A percentile compares a stretch with the other conserved stretches of the same genome.
Conservation (phyloP, 2,329 filamentous ascomycete species). For the Coleophoma cylindrospora region DNA sequence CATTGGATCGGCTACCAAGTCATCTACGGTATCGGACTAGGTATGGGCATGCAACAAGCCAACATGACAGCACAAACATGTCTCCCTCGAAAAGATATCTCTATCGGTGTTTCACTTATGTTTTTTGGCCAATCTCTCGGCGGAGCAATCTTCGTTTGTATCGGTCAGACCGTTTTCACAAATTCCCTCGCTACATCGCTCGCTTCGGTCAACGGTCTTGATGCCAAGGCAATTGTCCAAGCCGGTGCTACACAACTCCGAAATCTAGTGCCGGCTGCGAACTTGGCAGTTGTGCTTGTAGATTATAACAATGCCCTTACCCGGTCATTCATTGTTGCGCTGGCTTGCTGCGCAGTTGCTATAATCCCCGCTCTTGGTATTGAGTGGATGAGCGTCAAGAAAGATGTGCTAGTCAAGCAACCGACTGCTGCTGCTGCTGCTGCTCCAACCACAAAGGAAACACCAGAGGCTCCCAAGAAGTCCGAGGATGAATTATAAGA, state of each 20-base stretch:
- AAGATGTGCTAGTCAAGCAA: background rate
- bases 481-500: too few species aligned
- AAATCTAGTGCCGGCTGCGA: conserved; percentile 31
- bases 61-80: conserved; percentile 18
- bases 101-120: conserved; percentile 18
- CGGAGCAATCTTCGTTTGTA: conserved; percentile 17
- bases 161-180: conserved; percentile 23
- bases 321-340: conserved; percentile 46
- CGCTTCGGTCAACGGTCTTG: background rate
- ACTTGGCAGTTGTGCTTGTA: conserved; percentile 36
- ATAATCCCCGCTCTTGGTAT: conserved; percentile 42
- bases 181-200: conserved; percentile 17
- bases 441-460: too few species aligned
- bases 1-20: conserved; percentile 30
- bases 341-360: conserved; percentile 46
- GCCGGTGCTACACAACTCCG: conserved; percentile 48
- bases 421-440: too few species aligned
- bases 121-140: conserved; percentile 20
- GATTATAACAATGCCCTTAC: conserved; percentile 49
- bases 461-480: too few species aligned
- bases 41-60: conserved; percentile 16
- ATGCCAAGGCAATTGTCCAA: conserved; percentile 3
- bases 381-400: conserved; percentile 9
- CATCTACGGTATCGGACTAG: conserved; percentile 18
- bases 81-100: conserved; percentile 17